Base-by-base conservation (phyloP, 305 asterid genomes). In the Fraxinus albicans region DNA sequence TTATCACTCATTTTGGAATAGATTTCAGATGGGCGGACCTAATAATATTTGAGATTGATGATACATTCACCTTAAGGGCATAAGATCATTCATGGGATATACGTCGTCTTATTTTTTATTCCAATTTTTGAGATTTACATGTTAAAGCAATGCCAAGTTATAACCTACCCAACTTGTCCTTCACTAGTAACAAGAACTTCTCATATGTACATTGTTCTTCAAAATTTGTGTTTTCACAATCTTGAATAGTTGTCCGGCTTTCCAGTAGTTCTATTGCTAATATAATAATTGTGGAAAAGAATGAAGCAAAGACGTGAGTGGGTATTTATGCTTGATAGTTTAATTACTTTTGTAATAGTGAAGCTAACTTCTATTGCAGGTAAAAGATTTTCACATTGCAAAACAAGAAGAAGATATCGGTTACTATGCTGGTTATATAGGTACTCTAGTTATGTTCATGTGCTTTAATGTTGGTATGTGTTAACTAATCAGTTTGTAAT, bases 371-470 rank as follows among this genome's bases (percentile, higher is more conserved):
- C 29, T 44, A 40, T 77, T 76, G 77, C 85, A 95, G 98, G 76
- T 93, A 83, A 88, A 92, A 80, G 98, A 95, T 86, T 91, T 95
- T 77, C 90, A 88, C 85, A 84, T 94, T 85, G 98, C 98, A 19
- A 35, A 88, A 78, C 85, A 84, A 84, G 96, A 91, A 82, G 98
- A 93, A 84, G 95, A 94, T 85, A 91, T 95, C 67, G 93, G 94
- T 78, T 91, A 76, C 79, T 95, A 93, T 87, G 99, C 97, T 9
- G 99, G 99, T 85, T 94, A 87, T 89, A 81, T 96, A 80, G 99
- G 99, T 96, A 79, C 65, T 83, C 58, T 38, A 21, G 73, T 81
- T 80, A 35, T 31, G 73, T 76, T 83, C 44, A n/a, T 35, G 67
- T 29, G 81, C 82, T 76, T n/a, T 38, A 15, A 27, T 35, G 9